Evolutionary conservation across 768 basidiomycete genomes (phyloP).

Genomic region (Sistotremastrum suecicum): DNA sequence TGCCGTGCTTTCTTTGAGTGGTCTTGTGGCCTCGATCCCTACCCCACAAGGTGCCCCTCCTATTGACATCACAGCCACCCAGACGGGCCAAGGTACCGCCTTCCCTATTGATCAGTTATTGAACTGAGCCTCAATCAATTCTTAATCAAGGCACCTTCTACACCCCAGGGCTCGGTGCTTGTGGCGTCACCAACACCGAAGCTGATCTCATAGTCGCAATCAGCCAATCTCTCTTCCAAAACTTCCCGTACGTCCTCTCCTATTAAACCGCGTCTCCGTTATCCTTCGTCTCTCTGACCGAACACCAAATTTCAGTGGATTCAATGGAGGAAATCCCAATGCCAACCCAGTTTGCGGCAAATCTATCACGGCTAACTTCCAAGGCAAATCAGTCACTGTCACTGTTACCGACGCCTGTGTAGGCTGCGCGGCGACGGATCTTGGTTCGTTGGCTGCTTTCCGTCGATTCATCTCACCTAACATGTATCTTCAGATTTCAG

Average conservation of each 20-base stretch:
- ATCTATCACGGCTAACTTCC: conserved; percentile 12
- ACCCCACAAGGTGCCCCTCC: too few species aligned
- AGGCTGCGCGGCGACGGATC: conserved; percentile 14
- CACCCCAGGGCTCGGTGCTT: conserved; percentile 24
- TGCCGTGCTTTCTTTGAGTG: too few species aligned
- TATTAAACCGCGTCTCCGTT: not conserved
- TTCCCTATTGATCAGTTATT: too few species aligned
- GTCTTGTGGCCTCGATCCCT: too few species aligned
- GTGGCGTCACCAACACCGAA: conserved; percentile 21
- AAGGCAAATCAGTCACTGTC: conserved; percentile 15
- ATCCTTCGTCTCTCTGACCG: not conserved
- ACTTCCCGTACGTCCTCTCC: conserved; percentile 17
- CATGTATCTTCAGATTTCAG: conserved; percentile 8
- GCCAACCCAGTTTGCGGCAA: conserved; percentile 21
- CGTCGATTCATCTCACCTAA: too few species aligned
- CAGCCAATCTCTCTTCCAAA: conserved; percentile 19
- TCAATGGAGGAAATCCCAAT: conserved; percentile 11
- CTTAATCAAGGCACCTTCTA: conserved; percentile 17
- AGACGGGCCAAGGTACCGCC: too few species aligned
- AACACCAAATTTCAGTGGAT: conserved; percentile 1
- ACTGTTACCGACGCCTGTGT: conserved; percentile 18
- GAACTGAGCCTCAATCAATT: too few species aligned
- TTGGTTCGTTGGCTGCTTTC: conserved; percentile 1
- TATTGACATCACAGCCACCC: too few species aligned
- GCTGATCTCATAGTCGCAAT: conserved; percentile 23